A percentile compares a stretch with the other conserved stretches of the same genome.
Conservation (phyloP, 371 early-diverging fungal species). For the Phascolomyces articulosus region DNA sequence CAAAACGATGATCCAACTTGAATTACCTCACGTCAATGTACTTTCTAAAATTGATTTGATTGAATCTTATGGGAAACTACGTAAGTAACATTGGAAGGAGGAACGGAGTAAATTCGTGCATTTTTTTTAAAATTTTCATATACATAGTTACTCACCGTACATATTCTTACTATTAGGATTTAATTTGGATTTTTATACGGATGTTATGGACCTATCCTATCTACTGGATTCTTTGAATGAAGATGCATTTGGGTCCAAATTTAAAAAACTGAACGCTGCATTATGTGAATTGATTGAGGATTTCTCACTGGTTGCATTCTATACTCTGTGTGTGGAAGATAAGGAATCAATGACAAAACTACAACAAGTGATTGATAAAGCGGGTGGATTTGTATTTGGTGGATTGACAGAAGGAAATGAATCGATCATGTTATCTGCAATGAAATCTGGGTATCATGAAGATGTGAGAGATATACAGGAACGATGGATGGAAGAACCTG, state of each 20-base stretch:
- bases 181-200: constrained; percentile 92
- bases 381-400: constrained; percentile 91
- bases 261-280: constrained; percentile 75
- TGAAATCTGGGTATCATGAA: constrained; percentile 53
- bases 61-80: constrained; percentile 73
- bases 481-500: constrained; percentile 52
- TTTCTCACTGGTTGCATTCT: constrained; percentile 88
- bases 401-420: constrained; percentile 83
- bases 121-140: no score
- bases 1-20: constrained; percentile 92
- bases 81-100: constrained; percentile 37
- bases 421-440: constrained; percentile 71
- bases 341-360: constrained; percentile 81
- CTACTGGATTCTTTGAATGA: constrained; percentile 77
- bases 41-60: constrained; percentile 95
- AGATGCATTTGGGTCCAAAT: constrained; percentile 69
- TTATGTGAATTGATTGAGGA: constrained; percentile 91
- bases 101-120: no score
- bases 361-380: constrained; percentile 85
- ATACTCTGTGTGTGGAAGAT: constrained; percentile 88
- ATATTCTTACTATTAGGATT: constrained; percentile 53
- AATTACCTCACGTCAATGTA: constrained; percentile 96
- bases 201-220: constrained; percentile 89
- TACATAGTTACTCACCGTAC: no score
- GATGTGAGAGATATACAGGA: constrained; percentile 70